phyloP scores from a whole-genome alignment of 1,284 basidiomycete genomes.

The Ustilago nuda region DNA sequence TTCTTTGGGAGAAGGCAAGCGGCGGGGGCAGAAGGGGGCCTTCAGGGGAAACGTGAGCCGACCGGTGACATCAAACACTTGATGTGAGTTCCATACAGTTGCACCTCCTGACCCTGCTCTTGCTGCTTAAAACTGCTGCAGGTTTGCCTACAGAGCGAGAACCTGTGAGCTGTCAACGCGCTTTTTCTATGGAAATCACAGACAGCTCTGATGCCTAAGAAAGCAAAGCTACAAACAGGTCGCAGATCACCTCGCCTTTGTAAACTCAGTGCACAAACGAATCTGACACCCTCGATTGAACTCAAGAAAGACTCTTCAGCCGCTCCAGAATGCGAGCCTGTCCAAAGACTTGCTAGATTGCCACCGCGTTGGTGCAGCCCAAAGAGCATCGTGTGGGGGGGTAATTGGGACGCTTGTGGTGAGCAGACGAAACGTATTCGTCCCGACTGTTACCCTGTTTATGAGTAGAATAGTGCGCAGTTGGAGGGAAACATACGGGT shows the following conservation, averaged over 20 bases:
- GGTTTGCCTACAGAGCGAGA: background rate
- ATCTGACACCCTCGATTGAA: background rate
- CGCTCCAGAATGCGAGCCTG: too few relatives aligned
- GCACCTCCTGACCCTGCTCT: background rate
- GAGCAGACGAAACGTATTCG: background rate
- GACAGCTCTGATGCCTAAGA: background rate
- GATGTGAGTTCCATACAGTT: background rate
- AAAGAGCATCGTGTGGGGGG: background rate
- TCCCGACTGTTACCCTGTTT: background rate
- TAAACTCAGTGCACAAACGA: constrained; percentile 6
- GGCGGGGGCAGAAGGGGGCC: too few relatives aligned
- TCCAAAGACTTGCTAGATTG: background rate
- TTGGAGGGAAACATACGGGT: too few relatives aligned
- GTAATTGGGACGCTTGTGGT: background rate
- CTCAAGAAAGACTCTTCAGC: background rate
- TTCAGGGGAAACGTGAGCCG: background rate
- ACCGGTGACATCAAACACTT: background rate
- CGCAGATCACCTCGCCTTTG: constrained; percentile 23
- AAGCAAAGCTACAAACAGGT: background rate
- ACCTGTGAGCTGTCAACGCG: background rate
- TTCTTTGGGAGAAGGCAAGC: too few relatives aligned
- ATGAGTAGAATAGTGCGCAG: too few relatives aligned
- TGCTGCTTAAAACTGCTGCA: background rate
- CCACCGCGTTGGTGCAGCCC: background rate
- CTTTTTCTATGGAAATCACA: too few relatives aligned